These are phyloP conservation scores for Leccinum broughii DNA, from an alignment of 768 basidiomycete species.

Conservation along the genomic window DNA sequence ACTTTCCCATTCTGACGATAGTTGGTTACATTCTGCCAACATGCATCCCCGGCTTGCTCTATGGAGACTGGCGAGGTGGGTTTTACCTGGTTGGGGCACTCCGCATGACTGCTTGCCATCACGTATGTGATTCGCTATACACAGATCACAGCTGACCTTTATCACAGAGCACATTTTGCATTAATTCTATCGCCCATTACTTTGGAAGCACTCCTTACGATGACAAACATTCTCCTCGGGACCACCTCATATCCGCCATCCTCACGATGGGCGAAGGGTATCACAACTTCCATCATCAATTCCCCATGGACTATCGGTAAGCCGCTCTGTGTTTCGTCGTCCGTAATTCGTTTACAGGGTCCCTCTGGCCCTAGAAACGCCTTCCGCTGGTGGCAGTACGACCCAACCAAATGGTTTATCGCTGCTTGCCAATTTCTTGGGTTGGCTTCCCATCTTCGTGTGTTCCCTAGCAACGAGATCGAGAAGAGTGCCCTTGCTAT, in stretches of 20 bases:
- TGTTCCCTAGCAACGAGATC: conserved; percentile 89
- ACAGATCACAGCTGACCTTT: background rate
- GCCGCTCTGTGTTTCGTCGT: background rate
- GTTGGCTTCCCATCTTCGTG: conserved; percentile 76
- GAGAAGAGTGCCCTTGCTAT: conserved; percentile 79
- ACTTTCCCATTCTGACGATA: conserved; percentile 57
- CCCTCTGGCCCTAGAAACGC: conserved; percentile 52
- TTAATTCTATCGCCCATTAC: conserved; percentile 88
- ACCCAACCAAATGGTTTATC: conserved; percentile 83
- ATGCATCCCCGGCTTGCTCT: conserved; percentile 65
- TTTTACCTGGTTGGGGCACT: conserved; percentile 74
- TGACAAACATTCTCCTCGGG: conserved; percentile 73
- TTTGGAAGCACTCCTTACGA: conserved; percentile 82
- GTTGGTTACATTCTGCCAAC: conserved; percentile 76
- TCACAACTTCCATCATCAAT: conserved; percentile 84
- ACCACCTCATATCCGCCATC: conserved; percentile 79
- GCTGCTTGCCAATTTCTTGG: conserved; percentile 58
- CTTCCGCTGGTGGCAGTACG: conserved; percentile 69
- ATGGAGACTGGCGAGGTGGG: conserved; percentile 78
- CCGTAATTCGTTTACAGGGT: conserved; percentile 9
- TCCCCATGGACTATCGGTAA: conserved; percentile 67
- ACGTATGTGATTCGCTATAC: conserved; percentile 49
- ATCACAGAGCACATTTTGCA: conserved; percentile 76
- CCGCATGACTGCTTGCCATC: conserved; percentile 75
- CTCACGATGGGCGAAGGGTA: conserved; percentile 74